phyloP scores from a whole-genome alignment of 2,329 filamentous ascomycete genomes.

The Cladorrhinum sp. region DNA sequence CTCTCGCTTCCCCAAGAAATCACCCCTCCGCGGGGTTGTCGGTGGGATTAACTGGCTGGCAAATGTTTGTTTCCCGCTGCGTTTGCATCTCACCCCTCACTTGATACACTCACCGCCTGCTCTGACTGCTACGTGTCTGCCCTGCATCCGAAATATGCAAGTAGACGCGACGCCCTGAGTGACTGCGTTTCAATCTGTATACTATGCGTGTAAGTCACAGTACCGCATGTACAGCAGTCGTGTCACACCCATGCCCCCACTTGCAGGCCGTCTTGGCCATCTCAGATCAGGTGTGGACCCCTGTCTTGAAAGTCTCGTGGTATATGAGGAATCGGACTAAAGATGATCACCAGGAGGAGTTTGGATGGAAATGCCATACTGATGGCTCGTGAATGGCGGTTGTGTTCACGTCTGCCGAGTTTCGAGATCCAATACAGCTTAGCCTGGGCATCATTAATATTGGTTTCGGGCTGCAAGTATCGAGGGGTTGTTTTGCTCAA shows the following conservation, averaged over 20 bases:
- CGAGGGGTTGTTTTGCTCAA: too few relatives aligned
- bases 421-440: too few relatives aligned
- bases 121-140: background rate
- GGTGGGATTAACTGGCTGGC: background rate
- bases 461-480: too few relatives aligned
- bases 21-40: background rate
- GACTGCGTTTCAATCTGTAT: background rate
- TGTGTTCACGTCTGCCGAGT: too few relatives aligned
- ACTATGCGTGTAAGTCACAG: background rate
- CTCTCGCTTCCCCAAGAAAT: background rate
- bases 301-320: background rate
- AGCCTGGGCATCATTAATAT: too few relatives aligned
- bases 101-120: background rate
- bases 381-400: too few relatives aligned
- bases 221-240: too few relatives aligned
- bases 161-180: background rate
- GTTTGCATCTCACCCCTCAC: background rate
- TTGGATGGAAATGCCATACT: too few relatives aligned
- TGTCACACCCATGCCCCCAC: slow-evolving; percentile 1
- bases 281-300: background rate
- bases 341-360: background rate
- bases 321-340: background rate
- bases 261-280: slow-evolving; percentile 1
- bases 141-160: background rate
- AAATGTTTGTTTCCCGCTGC: too few relatives aligned